A percentile compares a stretch with the other conserved stretches of the same genome.
Conservation (phyloP, 345 rosid species). For the Corchorus capsularis region DNA sequence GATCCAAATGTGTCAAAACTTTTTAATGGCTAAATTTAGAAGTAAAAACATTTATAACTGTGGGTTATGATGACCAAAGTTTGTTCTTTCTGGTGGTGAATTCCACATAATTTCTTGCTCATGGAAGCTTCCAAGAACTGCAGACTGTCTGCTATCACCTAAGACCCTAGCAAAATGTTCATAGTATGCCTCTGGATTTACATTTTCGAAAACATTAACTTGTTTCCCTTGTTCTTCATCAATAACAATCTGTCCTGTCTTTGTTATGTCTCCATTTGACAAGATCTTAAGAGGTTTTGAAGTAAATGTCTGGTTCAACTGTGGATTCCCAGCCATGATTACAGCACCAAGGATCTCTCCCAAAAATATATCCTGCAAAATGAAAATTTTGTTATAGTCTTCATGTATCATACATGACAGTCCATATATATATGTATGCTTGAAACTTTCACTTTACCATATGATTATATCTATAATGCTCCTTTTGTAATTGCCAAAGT, state of each 20-base stretch:
- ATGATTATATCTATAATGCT: constrained; percentile 60
- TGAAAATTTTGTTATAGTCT: neutral
- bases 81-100: neutral
- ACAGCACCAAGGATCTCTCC: constrained; percentile 87
- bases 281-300: constrained; percentile 21
- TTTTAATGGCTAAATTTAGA: too few relatives aligned
- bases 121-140: constrained; percentile 28
- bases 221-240: constrained; percentile 31
- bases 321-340: constrained; percentile 17
- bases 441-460: constrained; percentile 40
- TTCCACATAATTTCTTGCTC: constrained; percentile 25
- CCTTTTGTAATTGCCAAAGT: constrained; percentile 46
- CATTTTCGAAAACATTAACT: constrained; percentile 23
- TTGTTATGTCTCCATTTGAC: constrained; percentile 24
- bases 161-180: constrained; percentile 14
- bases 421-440: neutral
- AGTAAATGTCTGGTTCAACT: constrained; percentile 15
- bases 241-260: constrained; percentile 15
- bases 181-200: constrained; percentile 25
- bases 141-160: constrained; percentile 22
- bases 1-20: constrained; percentile 1
- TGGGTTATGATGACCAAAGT: neutral
- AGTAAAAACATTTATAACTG: neutral
- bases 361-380: constrained; percentile 67
- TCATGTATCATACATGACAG: neutral